Base-by-base conservation (phyloP, 495 filamentous ascomycete species). In the Annulohypoxylon bovei region DNA sequence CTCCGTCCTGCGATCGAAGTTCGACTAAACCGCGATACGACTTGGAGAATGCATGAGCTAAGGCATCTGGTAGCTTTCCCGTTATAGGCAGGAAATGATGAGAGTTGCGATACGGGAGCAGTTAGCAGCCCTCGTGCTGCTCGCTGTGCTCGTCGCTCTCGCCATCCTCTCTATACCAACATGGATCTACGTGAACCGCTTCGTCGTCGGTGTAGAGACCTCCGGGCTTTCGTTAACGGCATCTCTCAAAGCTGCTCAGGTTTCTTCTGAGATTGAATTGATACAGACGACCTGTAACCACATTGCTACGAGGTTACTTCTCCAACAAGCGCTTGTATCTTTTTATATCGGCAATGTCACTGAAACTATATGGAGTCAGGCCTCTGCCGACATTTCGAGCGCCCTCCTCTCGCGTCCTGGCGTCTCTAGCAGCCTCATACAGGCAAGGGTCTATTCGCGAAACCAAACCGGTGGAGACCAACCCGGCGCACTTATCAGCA, bases 21-120 rank as follows among this genome's bases (percentile, higher is more conserved):
- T 53, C 58, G 40, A 53, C 16, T 27, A 60, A 53, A 33, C 16
- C 20, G 33, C 27, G 1, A 18, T 22, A 16, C 20, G 27, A 55
- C 35, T 44, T 54, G 37, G 42, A 73, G 47, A 62, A 77, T 77
- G 73, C 62, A 65, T 66, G 44, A 52, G 54, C 47, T 54, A 67
- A 57, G 40, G 60, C 35, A 49, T 25, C 28, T 61, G 28, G 70
- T 62, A 61, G 57, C 69, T 76, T 70, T 65, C 67, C 65, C 63
- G 40, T 74, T 71, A 73, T 78, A 81, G 79, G 76, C 75, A 59
- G 71, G 68, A 9, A 76, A 88, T 79, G 73, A 94, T 96, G 91
- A 86, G 92, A 75, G 88, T 95, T 77, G 88, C 91, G 22, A 96
- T 96, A 74, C 85, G 92, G 66, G 89, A 92, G 81, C 93, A 96